Conservation (phyloP, 495 filamentous ascomycete genomes). For the Aspergillus ellipticus region DNA sequence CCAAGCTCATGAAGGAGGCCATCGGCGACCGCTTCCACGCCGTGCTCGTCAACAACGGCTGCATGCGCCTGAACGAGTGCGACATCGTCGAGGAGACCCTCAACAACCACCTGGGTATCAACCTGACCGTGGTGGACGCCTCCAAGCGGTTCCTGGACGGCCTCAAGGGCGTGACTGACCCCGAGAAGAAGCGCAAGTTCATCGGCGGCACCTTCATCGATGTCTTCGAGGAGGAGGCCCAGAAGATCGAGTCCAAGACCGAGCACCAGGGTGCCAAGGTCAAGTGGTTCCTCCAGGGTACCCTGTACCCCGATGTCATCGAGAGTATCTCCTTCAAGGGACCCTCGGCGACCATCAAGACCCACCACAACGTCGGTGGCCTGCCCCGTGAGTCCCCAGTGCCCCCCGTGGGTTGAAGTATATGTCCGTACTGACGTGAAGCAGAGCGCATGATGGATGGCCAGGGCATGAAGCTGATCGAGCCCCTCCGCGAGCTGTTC, state of each 20-base stretch:
- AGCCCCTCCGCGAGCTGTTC: constrained; percentile 77
- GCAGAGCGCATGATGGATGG: constrained; percentile 50
- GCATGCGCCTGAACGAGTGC: constrained; percentile 85
- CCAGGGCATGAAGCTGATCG: constrained; percentile 65
- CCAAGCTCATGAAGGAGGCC: constrained; percentile 76
- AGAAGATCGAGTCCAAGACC: constrained; percentile 67
- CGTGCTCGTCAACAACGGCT: constrained; percentile 82
- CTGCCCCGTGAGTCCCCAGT: constrained; percentile 25
- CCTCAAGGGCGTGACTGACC: constrained; percentile 73
- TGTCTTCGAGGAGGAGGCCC: constrained; percentile 77
- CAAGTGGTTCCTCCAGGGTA: constrained; percentile 83
- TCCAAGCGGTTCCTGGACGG: constrained; percentile 66
- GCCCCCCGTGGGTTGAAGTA: not conserved
- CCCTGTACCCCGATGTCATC: constrained; percentile 77
- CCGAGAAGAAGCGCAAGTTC: constrained; percentile 91
- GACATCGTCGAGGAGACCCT: constrained; percentile 73
- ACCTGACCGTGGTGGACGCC: constrained; percentile 84
- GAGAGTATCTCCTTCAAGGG: constrained; percentile 81
- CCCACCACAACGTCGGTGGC: constrained; percentile 82
- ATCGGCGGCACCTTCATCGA: constrained; percentile 87
- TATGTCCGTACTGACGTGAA: not conserved
- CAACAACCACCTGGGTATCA: constrained; percentile 74
- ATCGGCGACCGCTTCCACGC: constrained; percentile 88
- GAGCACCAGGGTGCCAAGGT: constrained; percentile 63
- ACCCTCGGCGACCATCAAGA: constrained; percentile 78